Evolutionary conservation across 306 rosid species (phyloP).

Genomic region (Chamaecrista fasciculata): DNA sequence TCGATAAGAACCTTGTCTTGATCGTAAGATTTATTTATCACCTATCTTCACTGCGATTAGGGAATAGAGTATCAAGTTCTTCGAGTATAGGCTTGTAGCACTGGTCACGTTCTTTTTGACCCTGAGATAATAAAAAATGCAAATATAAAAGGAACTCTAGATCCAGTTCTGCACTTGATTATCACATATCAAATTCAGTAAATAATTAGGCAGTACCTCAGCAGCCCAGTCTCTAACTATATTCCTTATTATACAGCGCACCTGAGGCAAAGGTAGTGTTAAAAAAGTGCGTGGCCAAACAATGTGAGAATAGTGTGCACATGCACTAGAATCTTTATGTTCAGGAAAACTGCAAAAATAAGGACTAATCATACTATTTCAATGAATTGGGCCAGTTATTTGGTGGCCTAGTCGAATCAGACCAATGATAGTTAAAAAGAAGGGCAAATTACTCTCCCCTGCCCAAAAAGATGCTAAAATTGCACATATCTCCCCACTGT

Average conservation of each 20-base stretch:
- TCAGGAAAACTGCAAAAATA: neutral
- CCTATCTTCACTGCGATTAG: constrained; percentile 66
- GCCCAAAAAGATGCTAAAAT: too few relatives aligned
- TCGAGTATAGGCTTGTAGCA: constrained; percentile 93
- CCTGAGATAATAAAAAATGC: constrained; percentile 48
- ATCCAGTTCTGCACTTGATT: constrained; percentile 13
- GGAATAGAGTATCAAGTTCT: constrained; percentile 73
- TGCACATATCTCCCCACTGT: too few relatives aligned
- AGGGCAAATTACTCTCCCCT: too few relatives aligned
- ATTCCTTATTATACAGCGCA: constrained; percentile 83
- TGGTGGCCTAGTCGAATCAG: too few relatives aligned
- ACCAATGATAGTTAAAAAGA: too few relatives aligned
- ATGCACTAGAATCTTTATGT: constrained; percentile 11
- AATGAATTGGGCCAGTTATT: too few relatives aligned
- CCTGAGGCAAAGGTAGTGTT: constrained; percentile 46
- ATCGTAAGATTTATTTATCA: constrained; percentile 26
- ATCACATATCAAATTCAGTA: neutral
- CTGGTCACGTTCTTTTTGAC: constrained; percentile 90
- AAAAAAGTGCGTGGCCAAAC: constrained; percentile 5
- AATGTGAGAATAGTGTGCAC: neutral
- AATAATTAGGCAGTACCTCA: constrained; percentile 55
- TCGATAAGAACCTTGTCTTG: constrained; percentile 4
- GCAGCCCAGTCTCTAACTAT: constrained; percentile 95
- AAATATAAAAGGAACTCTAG: constrained; percentile 3
- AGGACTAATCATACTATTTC: too few relatives aligned